A percentile compares a stretch with the other conserved stretches of the same genome.
Evolutionary conservation across 2,329 filamentous ascomycete genomes (phyloP).

Genomic region (Bipolaris sorokiniana): DNA sequence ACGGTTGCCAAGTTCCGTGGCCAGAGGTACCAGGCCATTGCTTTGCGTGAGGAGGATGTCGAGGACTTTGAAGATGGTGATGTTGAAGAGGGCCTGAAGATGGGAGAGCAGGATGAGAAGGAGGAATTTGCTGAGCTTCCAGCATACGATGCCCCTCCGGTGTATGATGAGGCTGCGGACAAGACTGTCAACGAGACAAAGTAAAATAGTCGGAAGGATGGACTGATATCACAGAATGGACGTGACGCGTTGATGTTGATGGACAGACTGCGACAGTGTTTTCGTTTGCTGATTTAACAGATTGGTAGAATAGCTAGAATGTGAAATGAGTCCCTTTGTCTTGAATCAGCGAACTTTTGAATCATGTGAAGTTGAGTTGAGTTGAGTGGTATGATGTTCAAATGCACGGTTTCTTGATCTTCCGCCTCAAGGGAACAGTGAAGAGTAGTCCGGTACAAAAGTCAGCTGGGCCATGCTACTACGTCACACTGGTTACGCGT

Average conservation of each 20-base stretch:
- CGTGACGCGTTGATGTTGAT: slow-evolving; percentile 2
- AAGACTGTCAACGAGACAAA: slow-evolving; percentile 27
- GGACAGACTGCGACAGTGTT: slow-evolving; percentile 5
- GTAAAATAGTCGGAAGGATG: slow-evolving; percentile 11
- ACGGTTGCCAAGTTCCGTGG: slow-evolving; percentile 64
- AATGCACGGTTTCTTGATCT: background rate
- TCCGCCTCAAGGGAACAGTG: no score
- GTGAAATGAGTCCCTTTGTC: slow-evolving; percentile 17
- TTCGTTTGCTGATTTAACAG: slow-evolving; percentile 1
- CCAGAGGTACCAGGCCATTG: slow-evolving; percentile 45
- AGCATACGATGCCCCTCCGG: slow-evolving; percentile 47
- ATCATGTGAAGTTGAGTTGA: background rate
- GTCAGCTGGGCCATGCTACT: no score
- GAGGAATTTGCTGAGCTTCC: slow-evolving; percentile 44
- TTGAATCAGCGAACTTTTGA: background rate
- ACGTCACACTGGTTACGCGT: no score
- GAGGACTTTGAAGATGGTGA: slow-evolving; percentile 35
- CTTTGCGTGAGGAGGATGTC: slow-evolving; percentile 41
- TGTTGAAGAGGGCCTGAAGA: slow-evolving; percentile 23
- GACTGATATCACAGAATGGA: background rate
- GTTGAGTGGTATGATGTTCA: background rate
- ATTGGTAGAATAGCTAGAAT: slow-evolving; percentile 6
- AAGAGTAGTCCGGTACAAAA: background rate
- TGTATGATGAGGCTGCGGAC: slow-evolving; percentile 45
- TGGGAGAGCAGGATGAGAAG: slow-evolving; percentile 39